Evolutionary conservation across 345 rosid species (phyloP), one percentile per base, ranked within the genome.

Genomic region (Hevea brasiliensis): DNA sequence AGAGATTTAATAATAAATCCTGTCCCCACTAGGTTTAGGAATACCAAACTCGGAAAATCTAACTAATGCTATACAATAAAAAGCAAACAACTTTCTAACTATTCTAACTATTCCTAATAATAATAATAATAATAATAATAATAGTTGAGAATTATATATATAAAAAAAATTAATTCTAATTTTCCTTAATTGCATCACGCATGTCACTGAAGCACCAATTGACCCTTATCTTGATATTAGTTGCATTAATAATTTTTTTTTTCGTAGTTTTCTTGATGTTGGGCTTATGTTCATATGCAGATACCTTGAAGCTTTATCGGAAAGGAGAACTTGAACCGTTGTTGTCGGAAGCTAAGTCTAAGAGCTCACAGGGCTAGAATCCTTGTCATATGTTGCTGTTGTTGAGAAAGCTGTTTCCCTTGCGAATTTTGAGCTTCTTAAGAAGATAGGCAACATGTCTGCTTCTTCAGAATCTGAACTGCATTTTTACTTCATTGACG

Each of bases 221-320:
- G 37, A 32, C 4, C 4, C 37, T 32, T 32, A 32, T 32, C 37
- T 32, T 32, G 37, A 32, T 32, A 32, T 32, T 32, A 32, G 37
- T 32, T 32, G 37, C 37, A 32, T 32, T 32, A 1, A 32, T 32
- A 1, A 32, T 32, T 32, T 1, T 26, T 57, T 21, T 44, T 41
- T 64, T 11, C 10, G 29, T 9, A 44, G 61, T 32, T 32, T 35
- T 23, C 7, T 40, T 32, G 3, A 32, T 32, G 4, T 2, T 32
- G 47, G 64, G 54, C 37, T 72, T 81, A 20, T 77, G n/a, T 79
- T 77, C 32, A 81, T 50, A 18, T 81, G 78, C 89, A 94, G 99
- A 92, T 73, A 94, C 98, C 40, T 76, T 92, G 80, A 89, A 86
- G 81, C 82, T 92, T 67, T 74, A 89, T 67, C 82, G 86, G 78